Conservation (phyloP, 306 rosid genomes). For the Vicia sativa region DNA sequence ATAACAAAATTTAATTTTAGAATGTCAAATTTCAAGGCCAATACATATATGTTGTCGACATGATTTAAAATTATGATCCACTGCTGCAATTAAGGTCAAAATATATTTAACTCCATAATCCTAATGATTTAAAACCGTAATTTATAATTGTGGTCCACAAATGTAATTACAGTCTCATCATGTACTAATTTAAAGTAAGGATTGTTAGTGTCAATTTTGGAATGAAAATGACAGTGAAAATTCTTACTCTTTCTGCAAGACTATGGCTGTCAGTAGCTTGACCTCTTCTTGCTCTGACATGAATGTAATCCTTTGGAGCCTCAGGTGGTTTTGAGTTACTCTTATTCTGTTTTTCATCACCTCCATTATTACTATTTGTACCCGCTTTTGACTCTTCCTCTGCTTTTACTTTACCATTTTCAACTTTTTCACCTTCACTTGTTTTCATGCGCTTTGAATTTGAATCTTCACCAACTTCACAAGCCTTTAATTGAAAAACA, state of each 20-base stretch:
- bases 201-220: not conserved
- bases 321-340: conserved; percentile 67
- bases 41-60: not conserved
- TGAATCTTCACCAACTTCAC: conserved; percentile 51
- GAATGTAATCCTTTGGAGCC: conserved; percentile 89
- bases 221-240: conserved; percentile 1
- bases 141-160: not conserved
- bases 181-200: not conserved
- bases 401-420: conserved; percentile 47
- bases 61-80: not conserved
- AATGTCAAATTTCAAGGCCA: conserved; percentile 41
- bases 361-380: conserved; percentile 40
- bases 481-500: conserved; percentile 45
- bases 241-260: conserved; percentile 94
- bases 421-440: conserved; percentile 52
- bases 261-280: conserved; percentile 99
- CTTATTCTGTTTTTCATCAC: conserved; percentile 61
- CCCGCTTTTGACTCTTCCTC: conserved; percentile 64
- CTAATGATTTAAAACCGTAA: too few species aligned
- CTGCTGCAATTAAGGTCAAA: too few species aligned
- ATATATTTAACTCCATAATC: too few species aligned
- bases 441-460: conserved; percentile 64
- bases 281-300: conserved; percentile 98
- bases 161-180: not conserved
- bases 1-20: conserved; percentile 13